Evolutionary conservation across 2,329 filamentous ascomycete species (phyloP), one percentile per base, ranked within the genome.

Genomic region (Aspergillus fumigatiaffinis): DNA sequence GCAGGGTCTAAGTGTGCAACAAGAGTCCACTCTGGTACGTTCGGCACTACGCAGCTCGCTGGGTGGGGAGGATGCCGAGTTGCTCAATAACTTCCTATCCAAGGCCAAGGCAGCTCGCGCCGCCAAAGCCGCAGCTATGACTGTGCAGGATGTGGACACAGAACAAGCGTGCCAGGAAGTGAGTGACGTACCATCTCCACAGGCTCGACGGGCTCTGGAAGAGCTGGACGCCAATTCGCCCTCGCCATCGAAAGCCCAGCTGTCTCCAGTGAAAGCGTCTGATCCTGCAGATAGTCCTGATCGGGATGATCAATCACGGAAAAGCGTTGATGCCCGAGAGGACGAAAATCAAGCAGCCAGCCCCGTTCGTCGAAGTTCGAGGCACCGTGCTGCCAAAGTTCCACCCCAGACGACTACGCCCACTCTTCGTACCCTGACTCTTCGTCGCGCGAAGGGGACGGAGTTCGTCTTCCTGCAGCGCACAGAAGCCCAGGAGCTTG

Each of bases 391-490:
- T 62, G 51, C 65, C 66, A 69, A 67, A 58, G 58, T 61, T 44
- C 59, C 63, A 51, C 62, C 66, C 58, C 59, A 57, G 48, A 56
- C 64, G 6, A 60, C 64, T 26, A 60, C 59, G 20, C 65, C 69
- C 17, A 54, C 54, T 42, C 75, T 73, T 53, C 75, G 72, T 50
- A 70, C 70, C 6, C 74, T 78, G 51, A 69, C 76, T 4, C 70
- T 79, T 21, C 76, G 77, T 51, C 74, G 77, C 12, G 69, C 76
- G 3, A 77, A 74, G 51, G 77, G 77, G 4, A 77, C 70, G 5
- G 77, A 79, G 52, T 79, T 79, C 52, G 66, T 79, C 28, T 78
- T 78, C 54, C 65, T 72, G 26, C 70, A 77, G 50, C 68, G 70
- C 10, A 74, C 76, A 2, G 76, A 78, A 51, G 67, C 69, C 5